phyloP scores from a whole-genome alignment of 225 moss, liverwort and hornwort genomes.

The Bryoerythrophyllum caledonicum region DNA sequence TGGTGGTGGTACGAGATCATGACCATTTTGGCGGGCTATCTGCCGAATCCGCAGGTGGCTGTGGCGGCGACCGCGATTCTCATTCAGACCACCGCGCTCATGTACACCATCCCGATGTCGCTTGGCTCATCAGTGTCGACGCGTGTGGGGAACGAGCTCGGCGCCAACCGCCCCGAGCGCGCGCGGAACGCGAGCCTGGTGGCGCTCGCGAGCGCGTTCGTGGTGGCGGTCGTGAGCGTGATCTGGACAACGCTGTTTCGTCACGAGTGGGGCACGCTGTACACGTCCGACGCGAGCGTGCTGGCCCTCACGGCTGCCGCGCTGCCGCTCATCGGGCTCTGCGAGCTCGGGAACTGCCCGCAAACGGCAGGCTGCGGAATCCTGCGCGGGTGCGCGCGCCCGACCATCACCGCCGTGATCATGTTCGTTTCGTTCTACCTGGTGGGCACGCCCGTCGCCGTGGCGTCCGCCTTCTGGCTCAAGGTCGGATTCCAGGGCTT shows the following conservation, averaged over 20 bases:
- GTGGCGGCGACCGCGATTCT: slow-evolving; percentile 91
- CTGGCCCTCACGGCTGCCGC: slow-evolving; percentile 74
- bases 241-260: slow-evolving; percentile 79
- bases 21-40: slow-evolving; percentile 78
- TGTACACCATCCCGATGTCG: slow-evolving; percentile 91
- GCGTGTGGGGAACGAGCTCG: slow-evolving; percentile 90
- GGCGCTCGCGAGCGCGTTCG: slow-evolving; percentile 60
- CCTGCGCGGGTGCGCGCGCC: slow-evolving; percentile 80
- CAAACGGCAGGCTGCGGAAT: slow-evolving; percentile 93
- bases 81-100: slow-evolving; percentile 87
- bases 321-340: slow-evolving; percentile 81
- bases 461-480: slow-evolving; percentile 83
- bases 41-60: slow-evolving; percentile 80
- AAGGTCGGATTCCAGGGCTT: slow-evolving; percentile 80
- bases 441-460: slow-evolving; percentile 87
- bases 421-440: slow-evolving; percentile 87
- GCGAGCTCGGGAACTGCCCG: slow-evolving; percentile 96
- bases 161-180: slow-evolving; percentile 73
- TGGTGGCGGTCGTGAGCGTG: slow-evolving; percentile 68
- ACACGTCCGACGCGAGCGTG: slow-evolving; percentile 72
- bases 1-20: slow-evolving; percentile 99
- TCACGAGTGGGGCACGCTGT: slow-evolving; percentile 79
- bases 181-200: slow-evolving; percentile 80
- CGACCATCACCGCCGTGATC: slow-evolving; percentile 74
- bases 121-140: slow-evolving; percentile 88